Evolutionary conservation across 768 basidiomycete genomes (phyloP).

Genomic region (Rhodotorula diobovata): DNA sequence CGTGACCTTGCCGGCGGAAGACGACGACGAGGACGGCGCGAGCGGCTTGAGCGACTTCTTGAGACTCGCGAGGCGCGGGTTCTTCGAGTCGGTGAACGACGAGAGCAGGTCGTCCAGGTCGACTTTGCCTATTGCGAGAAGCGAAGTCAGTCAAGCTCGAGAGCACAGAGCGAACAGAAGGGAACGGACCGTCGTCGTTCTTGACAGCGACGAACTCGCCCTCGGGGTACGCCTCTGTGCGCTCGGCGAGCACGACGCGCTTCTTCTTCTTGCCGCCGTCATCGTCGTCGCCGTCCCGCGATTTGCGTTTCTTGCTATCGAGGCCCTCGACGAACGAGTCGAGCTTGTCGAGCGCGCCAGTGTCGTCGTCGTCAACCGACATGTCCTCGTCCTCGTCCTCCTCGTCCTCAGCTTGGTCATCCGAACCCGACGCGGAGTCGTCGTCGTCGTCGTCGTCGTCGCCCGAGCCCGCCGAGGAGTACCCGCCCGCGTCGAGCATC

Average conservation of each 20-base stretch:
- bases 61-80: conserved; percentile 44
- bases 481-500: conserved; percentile 51
- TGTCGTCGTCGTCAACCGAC: conserved; percentile 44
- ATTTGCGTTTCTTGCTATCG: conserved; percentile 64
- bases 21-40: conserved; percentile 14
- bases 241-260: conserved; percentile 63
- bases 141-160: neutral
- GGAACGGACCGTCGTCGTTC: conserved; percentile 30
- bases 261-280: conserved; percentile 53
- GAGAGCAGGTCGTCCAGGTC: conserved; percentile 39
- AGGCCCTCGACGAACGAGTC: conserved; percentile 67
- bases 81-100: conserved; percentile 45
- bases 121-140: conserved; percentile 26
- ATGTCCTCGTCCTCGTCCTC: conserved; percentile 53
- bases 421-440: conserved; percentile 48
- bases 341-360: conserved; percentile 59
- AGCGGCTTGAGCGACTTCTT: conserved; percentile 42
- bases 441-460: conserved; percentile 52
- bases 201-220: conserved; percentile 61
- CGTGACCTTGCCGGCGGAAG: conserved; percentile 7
- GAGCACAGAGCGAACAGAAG: neutral
- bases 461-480: conserved; percentile 50
- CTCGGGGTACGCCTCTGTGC: conserved; percentile 72
- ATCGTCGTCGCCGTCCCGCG: conserved; percentile 49
- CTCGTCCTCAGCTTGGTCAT: conserved; percentile 52